phyloP scores from a whole-genome alignment of 345 rosid genomes.

The Eucalyptus cladocalyx region DNA sequence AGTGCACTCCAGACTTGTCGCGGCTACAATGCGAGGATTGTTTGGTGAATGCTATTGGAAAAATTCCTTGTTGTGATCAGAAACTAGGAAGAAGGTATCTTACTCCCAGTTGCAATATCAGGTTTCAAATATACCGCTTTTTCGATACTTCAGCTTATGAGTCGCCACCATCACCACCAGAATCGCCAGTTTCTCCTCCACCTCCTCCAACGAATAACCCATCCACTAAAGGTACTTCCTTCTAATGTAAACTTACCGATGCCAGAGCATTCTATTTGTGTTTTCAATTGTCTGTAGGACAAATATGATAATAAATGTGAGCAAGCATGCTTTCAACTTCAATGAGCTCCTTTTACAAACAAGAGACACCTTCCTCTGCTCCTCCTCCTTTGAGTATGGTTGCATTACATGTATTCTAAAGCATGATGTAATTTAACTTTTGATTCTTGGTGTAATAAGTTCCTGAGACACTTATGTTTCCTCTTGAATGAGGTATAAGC shows the following conservation, averaged over 20 bases:
- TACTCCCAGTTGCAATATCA: background rate
- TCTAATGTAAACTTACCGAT: background rate
- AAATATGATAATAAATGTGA: background rate
- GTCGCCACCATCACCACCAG: background rate
- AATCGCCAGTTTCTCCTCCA: background rate
- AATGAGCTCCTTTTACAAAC: background rate
- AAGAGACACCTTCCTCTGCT: background rate
- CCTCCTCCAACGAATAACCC: background rate
- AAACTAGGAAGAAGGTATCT: background rate
- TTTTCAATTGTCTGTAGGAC: background rate
- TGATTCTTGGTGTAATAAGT: background rate
- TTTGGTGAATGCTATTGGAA: background rate
- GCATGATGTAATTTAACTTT: background rate
- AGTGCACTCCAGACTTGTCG: background rate
- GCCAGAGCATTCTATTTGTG: background rate
- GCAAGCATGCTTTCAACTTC: background rate
- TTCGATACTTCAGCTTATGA: background rate
- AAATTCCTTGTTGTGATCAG: background rate
- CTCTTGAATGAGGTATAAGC: background rate
- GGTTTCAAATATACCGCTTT: background rate
- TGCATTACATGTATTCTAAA: background rate
- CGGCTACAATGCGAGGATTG: background rate
- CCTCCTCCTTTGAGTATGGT: background rate
- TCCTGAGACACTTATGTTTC: background rate
- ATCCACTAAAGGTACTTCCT: background rate